Evolutionary conservation across 306 rosid species (phyloP).

Genomic region (Sechiopsis laciniata): DNA sequence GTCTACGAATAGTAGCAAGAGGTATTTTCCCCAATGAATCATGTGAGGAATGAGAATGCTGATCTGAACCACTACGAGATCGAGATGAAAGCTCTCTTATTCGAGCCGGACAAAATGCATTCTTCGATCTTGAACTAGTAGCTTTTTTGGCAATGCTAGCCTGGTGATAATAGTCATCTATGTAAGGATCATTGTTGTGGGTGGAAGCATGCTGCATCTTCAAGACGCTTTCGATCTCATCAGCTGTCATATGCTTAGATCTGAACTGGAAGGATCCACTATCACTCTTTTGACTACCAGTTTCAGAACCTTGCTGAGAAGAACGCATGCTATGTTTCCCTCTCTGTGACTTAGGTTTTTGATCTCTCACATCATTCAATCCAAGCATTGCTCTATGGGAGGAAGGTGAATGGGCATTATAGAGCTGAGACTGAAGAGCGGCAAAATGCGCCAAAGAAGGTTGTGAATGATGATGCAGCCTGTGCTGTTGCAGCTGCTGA

Average conservation of each 20-base stretch:
- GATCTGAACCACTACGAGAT: slow-evolving; percentile 71
- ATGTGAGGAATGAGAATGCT: slow-evolving; percentile 90
- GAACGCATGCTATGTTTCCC: slow-evolving; percentile 55
- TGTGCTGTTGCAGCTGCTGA: slow-evolving; percentile 49
- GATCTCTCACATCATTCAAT: slow-evolving; percentile 67
- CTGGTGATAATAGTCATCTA: slow-evolving; percentile 95
- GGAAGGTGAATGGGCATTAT: slow-evolving; percentile 55
- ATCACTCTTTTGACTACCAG: slow-evolving; percentile 44
- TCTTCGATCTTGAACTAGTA: slow-evolving; percentile 63
- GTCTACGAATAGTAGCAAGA: slow-evolving; percentile 91
- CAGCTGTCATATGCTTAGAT: slow-evolving; percentile 83
- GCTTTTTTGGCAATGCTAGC: slow-evolving; percentile 78
- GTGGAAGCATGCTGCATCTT: slow-evolving; percentile 95
- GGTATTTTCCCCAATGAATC: slow-evolving; percentile 98
- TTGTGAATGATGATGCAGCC: slow-evolving; percentile 48
- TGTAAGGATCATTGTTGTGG: slow-evolving; percentile 93
- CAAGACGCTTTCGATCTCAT: slow-evolving; percentile 81
- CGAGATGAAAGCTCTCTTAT: slow-evolving; percentile 76
- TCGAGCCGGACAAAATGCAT: slow-evolving; percentile 75
- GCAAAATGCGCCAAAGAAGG: slow-evolving; percentile 45
- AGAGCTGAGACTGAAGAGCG: slow-evolving; percentile 45
- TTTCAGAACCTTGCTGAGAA: slow-evolving; percentile 62
- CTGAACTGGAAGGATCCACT: slow-evolving; percentile 64
- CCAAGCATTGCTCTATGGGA: slow-evolving; percentile 82
- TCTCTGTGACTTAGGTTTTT: slow-evolving; percentile 53